phyloP scores from a whole-genome alignment of 2,329 filamentous ascomycete species.

The Madurella fahalii region DNA sequence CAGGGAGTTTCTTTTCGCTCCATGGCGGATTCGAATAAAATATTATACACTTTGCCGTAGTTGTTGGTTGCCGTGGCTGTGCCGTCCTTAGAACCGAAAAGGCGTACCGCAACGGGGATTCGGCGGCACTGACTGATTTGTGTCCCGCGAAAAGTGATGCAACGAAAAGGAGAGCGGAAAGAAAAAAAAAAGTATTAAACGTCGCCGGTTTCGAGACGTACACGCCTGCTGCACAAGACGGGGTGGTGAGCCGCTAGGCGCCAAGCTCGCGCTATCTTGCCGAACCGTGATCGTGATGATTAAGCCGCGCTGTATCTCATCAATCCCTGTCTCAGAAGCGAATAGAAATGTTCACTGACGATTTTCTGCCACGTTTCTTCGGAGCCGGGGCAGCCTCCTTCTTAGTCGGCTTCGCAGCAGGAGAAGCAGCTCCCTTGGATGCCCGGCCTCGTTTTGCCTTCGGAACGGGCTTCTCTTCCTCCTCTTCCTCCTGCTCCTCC shows the following conservation, averaged over 20 bases:
- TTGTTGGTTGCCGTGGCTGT: neutral
- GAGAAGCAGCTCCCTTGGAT: neutral
- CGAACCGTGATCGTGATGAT: neutral
- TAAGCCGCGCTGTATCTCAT: conserved; percentile 2
- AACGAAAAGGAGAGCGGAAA: too few relatives aligned
- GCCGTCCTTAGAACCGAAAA: neutral
- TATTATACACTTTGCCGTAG: neutral
- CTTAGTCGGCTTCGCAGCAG: conserved; percentile 1
- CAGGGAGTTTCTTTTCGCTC: too few relatives aligned
- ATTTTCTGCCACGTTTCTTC: conserved; percentile 16
- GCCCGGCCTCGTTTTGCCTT: conserved; percentile 18
- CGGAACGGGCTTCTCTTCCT: conserved; percentile 12
- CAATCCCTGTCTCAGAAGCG: neutral
- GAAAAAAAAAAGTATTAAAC: too few relatives aligned
- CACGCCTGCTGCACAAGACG: too few relatives aligned
- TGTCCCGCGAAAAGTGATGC: too few relatives aligned
- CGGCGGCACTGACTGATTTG: too few relatives aligned
- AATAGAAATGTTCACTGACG: conserved; percentile 3
- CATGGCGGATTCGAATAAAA: neutral
- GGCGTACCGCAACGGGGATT: too few relatives aligned
- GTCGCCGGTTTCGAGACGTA: too few relatives aligned
- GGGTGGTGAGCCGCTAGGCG: too few relatives aligned
- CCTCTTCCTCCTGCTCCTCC: conserved; percentile 4
- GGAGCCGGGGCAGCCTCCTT: conserved; percentile 1
- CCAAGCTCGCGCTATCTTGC: too few relatives aligned